Evolutionary conservation across 306 rosid species (phyloP).

Genomic region (Cucumis sativus): DNA sequence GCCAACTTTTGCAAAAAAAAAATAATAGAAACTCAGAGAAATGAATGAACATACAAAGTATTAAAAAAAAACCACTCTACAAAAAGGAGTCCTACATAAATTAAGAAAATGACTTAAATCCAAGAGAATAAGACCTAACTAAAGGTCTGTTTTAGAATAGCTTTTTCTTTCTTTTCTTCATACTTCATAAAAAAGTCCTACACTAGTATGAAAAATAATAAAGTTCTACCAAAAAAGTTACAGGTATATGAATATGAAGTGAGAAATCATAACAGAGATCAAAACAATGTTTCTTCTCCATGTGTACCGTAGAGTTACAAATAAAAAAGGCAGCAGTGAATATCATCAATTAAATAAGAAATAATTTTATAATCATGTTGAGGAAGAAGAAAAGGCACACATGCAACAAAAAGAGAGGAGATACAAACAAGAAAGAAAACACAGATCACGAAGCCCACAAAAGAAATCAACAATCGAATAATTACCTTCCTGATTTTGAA

Average conservation of each 20-base stretch:
- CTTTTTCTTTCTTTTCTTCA: too few relatives aligned
- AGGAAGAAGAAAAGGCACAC: not conserved
- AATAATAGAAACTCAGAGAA: not conserved
- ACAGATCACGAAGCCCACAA: not conserved
- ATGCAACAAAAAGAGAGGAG: not conserved
- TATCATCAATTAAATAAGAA: not conserved
- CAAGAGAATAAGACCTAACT: not conserved
- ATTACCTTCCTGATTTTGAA: constrained; percentile 91
- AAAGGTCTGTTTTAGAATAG: not conserved
- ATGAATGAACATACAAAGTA: not conserved
- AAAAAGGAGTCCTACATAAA: not conserved
- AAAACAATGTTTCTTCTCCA: not conserved
- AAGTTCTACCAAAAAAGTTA: not conserved
- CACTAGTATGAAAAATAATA: not conserved
- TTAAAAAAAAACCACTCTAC: not conserved
- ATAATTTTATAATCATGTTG: not conserved
- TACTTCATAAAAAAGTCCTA: not conserved
- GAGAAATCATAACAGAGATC: not conserved
- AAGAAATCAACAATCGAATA: not conserved
- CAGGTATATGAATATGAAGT: not conserved
- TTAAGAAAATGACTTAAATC: not conserved
- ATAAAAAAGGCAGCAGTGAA: not conserved
- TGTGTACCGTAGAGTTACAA: not conserved
- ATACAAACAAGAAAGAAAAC: not conserved
- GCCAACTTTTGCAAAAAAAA: not conserved